Percentiles rank a stretch among this genome's conserved stretches.
phyloP scores from a whole-genome alignment of 805 yeast species.

The Henningerozyma blattae region DNA sequence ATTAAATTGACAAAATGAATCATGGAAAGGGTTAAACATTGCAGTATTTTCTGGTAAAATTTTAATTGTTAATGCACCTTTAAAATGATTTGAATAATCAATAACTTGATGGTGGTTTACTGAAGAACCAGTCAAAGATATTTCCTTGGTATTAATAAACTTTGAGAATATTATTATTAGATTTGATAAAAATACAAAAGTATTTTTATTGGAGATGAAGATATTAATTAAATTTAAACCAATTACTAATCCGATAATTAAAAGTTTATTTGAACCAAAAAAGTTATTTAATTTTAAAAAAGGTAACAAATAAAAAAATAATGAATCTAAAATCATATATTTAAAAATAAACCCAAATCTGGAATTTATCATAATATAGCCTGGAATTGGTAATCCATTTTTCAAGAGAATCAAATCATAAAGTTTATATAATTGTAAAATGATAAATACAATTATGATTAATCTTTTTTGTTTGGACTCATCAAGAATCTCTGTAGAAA shows the following conservation, averaged over 20 bases:
- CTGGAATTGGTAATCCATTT: slow-evolving; percentile 27
- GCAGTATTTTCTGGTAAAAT: slow-evolving; percentile 89
- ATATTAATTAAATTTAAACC: slow-evolving; percentile 39
- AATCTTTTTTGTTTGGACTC: slow-evolving; percentile 66
- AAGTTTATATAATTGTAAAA: slow-evolving; percentile 79
- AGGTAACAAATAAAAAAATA: slow-evolving; percentile 60
- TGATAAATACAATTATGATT: slow-evolving; percentile 49
- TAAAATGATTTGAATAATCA: slow-evolving; percentile 42
- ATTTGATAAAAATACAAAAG: slow-evolving; percentile 34
- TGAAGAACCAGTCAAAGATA: slow-evolving; percentile 41
- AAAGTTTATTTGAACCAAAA: slow-evolving; percentile 48
- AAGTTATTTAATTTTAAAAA: slow-evolving; percentile 58
- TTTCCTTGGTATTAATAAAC: slow-evolving; percentile 32
- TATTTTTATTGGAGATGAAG: slow-evolving; percentile 38
- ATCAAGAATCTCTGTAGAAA: slow-evolving; percentile 58
- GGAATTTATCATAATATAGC: slow-evolving; percentile 30
- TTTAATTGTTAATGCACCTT: slow-evolving; percentile 77
- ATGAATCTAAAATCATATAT: slow-evolving; percentile 62
- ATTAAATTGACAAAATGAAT: slow-evolving; percentile 41
- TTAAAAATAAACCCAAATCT: slow-evolving; percentile 53
- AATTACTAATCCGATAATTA: slow-evolving; percentile 37
- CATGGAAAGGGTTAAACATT: slow-evolving; percentile 61
- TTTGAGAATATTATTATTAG: slow-evolving; percentile 33
- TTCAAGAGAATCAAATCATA: slow-evolving; percentile 57
- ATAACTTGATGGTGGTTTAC: slow-evolving; percentile 19